These are phyloP conservation scores for Cutaneotrichosporon mucoides DNA, from an alignment of 1,284 basidiomycete species.

Conservation along the genomic window DNA sequence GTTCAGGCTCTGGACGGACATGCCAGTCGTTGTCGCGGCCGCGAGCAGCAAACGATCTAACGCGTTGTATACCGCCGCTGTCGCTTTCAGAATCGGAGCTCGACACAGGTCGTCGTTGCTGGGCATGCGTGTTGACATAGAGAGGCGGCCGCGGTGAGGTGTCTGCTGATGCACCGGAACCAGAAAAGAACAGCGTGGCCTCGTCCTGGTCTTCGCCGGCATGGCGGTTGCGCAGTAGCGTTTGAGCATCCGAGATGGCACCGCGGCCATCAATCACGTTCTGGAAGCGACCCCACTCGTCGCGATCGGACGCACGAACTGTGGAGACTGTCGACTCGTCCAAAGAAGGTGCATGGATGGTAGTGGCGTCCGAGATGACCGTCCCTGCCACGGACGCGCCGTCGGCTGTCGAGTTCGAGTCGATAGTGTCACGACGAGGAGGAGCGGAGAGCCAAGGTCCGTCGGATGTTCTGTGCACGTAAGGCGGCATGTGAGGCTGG, in stretches of 20 bases:
- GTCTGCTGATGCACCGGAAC: not conserved
- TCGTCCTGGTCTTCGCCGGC: conserved; percentile 27
- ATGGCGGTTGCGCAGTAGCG: not conserved
- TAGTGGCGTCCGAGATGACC: conserved; percentile 32
- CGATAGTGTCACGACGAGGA: not conserved
- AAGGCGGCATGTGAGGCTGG: not conserved
- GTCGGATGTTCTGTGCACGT: not conserved
- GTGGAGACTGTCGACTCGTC: conserved; percentile 36
- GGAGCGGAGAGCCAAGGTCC: no score
- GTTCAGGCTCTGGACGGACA: conserved; percentile 79
- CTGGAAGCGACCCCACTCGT: conserved; percentile 31
- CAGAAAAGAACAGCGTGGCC: conserved; percentile 34
- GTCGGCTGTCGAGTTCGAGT: conserved; percentile 3
- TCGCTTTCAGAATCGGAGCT: conserved; percentile 3
- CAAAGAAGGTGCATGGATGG: conserved; percentile 18
- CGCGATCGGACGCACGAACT: conserved; percentile 15
- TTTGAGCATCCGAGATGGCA: not conserved
- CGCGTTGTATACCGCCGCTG: not conserved
- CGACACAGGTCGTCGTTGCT: not conserved
- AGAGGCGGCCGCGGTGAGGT: not conserved
- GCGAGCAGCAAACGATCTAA: not conserved
- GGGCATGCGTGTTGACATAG: no score
- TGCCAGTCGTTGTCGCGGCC: conserved; percentile 9
- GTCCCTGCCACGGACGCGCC: conserved; percentile 1
- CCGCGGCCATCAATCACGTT: conserved; percentile 22